Percentiles rank a stretch among this genome's conserved stretches.
phyloP scores from a whole-genome alignment of 2,329 filamentous ascomycete genomes.

The Mariannaea sp. region DNA sequence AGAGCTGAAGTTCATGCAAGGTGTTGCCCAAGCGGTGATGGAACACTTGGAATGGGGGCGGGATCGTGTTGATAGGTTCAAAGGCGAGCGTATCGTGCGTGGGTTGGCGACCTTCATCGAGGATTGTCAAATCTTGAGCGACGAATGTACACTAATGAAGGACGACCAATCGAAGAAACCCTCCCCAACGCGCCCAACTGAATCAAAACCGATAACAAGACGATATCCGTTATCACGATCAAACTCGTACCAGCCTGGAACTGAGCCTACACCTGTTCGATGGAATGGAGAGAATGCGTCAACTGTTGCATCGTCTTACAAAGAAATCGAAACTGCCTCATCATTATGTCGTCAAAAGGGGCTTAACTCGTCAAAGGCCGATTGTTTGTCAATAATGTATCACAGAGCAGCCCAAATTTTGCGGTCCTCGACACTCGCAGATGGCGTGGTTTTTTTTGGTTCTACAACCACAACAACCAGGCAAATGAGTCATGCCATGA shows the following conservation, averaged over 20 bases:
- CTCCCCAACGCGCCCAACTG: constrained; percentile 24
- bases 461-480: constrained; percentile 33
- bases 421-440: constrained; percentile 39
- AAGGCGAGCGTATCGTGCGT: constrained; percentile 58
- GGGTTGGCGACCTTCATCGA: constrained; percentile 61
- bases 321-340: neutral
- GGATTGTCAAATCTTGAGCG: constrained; percentile 44
- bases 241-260: no score
- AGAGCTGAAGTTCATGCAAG: constrained; percentile 59
- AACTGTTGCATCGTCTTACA: neutral
- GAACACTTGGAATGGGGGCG: constrained; percentile 64
- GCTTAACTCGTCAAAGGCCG: constrained; percentile 19
- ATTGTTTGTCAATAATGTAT: constrained; percentile 35
- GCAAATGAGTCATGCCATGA: constrained; percentile 10
- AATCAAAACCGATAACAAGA: constrained; percentile 11
- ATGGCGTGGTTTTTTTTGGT: constrained; percentile 41
- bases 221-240: neutral
- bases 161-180: constrained; percentile 11
- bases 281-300: neutral
- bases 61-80: constrained; percentile 56
- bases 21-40: constrained; percentile 61
- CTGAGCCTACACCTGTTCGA: no score
- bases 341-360: neutral
- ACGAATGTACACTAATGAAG: constrained; percentile 21
- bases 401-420: constrained; percentile 38